Evolutionary conservation across 1,284 basidiomycete genomes (phyloP), one percentile per base, ranked within the genome.

Genomic region (Cerrena zonata): DNA sequence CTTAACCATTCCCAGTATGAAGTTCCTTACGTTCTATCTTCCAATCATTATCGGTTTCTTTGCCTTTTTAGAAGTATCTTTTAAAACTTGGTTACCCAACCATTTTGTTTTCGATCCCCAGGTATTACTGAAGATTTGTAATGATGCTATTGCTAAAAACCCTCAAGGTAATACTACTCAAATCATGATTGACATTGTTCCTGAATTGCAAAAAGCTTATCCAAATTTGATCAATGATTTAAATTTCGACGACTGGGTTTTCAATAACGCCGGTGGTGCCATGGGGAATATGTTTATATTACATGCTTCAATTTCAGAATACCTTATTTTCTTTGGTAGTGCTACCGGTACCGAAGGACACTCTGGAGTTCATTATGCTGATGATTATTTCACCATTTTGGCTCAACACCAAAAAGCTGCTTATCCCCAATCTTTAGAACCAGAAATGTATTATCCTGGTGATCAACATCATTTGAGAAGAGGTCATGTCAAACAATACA

Each of bases 261-360:
- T 96, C 72, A 98, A 88, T 76, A 99, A 99, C 64, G 95, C 95
- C 1, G 95, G 94, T 18, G 95, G 96, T 48, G 95, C 96, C 0
- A 99, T 98, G 95, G 95, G 91, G 41, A 85, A 86, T 41, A 98
- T 99, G 95, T 97, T 92, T 69, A 80, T 98, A 70, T 89, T 99
- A 58, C 94, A 97, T 64, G 91, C 94, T 15, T 88, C 82, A 68
- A 86, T 96, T 61, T 94, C 92, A 5, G 93, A 95, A 76, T 91
- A 94, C 73, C 81, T 95, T 63, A 90, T 91, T 65, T 88, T 99
- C 63, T 99, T 99, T 61, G 95, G 95, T 3, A 94, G 93, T 0
- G 93, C 94, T 0, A 75, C 97, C 5, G 95, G 95, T 12, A 99
- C 95, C 2, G 95, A 99, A 69, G 95, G 95, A 3, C 96, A 99